Percentiles rank a stretch among this genome's conserved stretches.
Conservation (phyloP, 345 rosid species). For the Eucalyptus urophylla region DNA sequence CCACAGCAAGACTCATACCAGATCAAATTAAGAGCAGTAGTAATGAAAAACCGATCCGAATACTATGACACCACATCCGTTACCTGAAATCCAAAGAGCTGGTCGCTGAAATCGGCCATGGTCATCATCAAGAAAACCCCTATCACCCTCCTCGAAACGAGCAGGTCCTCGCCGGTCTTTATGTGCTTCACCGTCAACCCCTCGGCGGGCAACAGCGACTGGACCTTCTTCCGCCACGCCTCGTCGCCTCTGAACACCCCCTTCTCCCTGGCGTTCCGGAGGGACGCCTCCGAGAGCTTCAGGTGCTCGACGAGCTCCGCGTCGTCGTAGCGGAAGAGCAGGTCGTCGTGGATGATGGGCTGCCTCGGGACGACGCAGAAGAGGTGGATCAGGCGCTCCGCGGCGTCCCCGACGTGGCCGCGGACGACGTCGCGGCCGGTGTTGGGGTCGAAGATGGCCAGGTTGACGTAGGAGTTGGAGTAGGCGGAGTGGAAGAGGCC, state of each 20-base stretch:
- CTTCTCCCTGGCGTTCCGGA: constrained; percentile 47
- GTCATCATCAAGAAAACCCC: constrained; percentile 69
- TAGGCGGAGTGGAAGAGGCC: constrained; percentile 96
- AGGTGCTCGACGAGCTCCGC: constrained; percentile 65
- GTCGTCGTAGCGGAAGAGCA: constrained; percentile 65
- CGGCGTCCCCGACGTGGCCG: constrained; percentile 66
- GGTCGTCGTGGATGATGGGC: constrained; percentile 69
- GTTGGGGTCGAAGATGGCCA: constrained; percentile 80
- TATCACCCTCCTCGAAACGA: constrained; percentile 54
- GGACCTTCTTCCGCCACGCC: constrained; percentile 74
- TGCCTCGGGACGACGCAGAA: constrained; percentile 85
- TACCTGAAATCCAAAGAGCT: constrained; percentile 31
- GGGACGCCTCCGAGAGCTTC: constrained; percentile 32
- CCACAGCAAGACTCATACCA: neutral
- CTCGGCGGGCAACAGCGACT: constrained; percentile 35
- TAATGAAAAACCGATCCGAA: neutral
- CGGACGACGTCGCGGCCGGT: constrained; percentile 83
- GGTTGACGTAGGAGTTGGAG: constrained; percentile 85
- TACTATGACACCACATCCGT: neutral
- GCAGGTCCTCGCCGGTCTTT: constrained; percentile 64
- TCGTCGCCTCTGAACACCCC: constrained; percentile 48
- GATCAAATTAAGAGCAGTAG: neutral
- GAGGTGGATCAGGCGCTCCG: constrained; percentile 75
- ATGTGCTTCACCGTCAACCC: constrained; percentile 62
- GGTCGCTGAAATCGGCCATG: constrained; percentile 93